Conservation (phyloP, 176 grass and related monocot genomes). For the Avena sativa region DNA sequence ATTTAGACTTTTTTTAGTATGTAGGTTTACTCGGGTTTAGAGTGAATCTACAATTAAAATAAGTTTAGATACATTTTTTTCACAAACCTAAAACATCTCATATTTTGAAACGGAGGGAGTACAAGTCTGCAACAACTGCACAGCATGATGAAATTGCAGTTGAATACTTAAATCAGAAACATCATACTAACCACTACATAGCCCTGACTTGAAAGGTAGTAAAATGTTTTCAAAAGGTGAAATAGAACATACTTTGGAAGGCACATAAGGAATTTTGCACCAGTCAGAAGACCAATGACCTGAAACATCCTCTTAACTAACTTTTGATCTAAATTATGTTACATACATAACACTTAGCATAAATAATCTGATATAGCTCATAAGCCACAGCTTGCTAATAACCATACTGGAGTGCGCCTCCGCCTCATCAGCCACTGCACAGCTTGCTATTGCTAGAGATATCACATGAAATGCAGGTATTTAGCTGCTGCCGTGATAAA, state of each 20-base stretch:
- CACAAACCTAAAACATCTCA: too few species aligned
- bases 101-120: too few species aligned
- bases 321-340: neutral
- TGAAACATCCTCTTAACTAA: neutral
- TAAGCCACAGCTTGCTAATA: neutral
- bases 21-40: too few species aligned
- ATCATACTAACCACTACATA: neutral
- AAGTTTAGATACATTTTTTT: too few species aligned
- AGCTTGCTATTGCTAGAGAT: neutral
- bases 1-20: too few species aligned
- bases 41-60: too few species aligned
- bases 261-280: neutral
- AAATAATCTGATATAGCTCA: neutral
- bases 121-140: neutral
- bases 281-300: too few species aligned
- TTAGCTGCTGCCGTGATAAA: neutral
- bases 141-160: neutral
- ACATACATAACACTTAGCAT: neutral
- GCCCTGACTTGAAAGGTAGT: slow-evolving; percentile 1
- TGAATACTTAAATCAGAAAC: neutral
- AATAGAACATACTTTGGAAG: neutral
- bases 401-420: too few species aligned
- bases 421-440: too few species aligned
- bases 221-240: neutral
- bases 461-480: slow-evolving; percentile 22